Evolutionary conservation across 2,329 filamentous ascomycete genomes (phyloP), one percentile per base, ranked within the genome.

Genomic region (Whalleya microplaca): DNA sequence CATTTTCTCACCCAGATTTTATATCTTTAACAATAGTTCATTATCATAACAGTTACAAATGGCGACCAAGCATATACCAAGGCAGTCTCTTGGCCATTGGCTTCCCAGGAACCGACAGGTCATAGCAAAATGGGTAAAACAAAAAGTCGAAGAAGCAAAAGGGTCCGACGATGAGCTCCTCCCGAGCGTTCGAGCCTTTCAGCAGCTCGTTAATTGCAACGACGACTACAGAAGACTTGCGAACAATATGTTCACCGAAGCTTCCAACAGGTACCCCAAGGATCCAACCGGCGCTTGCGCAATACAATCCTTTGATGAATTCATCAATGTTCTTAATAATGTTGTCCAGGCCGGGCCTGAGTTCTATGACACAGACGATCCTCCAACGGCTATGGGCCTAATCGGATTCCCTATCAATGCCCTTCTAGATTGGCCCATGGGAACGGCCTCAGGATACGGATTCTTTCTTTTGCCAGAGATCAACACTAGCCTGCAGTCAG

Each of bases 351-450:
- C 53, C 14, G 29, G 55, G 37, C 53, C 55, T 10, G 56, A 52
- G 1, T 46, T 46, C 45, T 27, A 21, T 16, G 41, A 42, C 27
- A 78, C 84, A 64, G 79, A 79, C 55, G 81, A 29, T 12, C 27
- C 27, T 12, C 27, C 27, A 29, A 29, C 27, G 12, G 27, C 27
- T 16, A 20, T 63, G 18, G 78, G 79, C 0, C 71, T 84, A 61
- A 78, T 84, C 19, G 83, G 83, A 0, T 71, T 83, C 2, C 84
- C 84, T 0, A 80, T 86, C 68, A 81, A 82, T 54, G 83, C 81
- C 0, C 73, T 86, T 8, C 69, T 86, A 12, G 80, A 85, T 64
- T 86, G 81, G 76, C 80, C 83, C 0, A 85, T 86, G 83, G 78
- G 74, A 2, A 86, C 82, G 0, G 73, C 74, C 0, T 78, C 74